Conservation (phyloP, 441 rosid genomes). For the Bocquillonia castaneifolia region DNA sequence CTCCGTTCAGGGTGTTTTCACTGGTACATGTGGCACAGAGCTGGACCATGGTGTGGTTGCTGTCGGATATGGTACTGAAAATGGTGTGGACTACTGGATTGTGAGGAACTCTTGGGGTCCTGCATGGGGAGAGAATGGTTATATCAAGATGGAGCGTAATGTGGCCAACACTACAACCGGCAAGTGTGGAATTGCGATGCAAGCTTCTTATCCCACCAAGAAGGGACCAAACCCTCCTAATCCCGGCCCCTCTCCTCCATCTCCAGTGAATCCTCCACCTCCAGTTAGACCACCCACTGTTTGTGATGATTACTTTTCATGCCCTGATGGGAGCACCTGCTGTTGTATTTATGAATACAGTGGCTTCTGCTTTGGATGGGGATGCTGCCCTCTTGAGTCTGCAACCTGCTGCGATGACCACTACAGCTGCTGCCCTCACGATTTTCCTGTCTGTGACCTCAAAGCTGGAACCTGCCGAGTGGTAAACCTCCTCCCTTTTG, state of each 20-base stretch:
- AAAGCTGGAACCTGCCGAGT: conserved; percentile 53
- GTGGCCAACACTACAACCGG: conserved; percentile 38
- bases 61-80: conserved; percentile 84
- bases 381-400: conserved; percentile 84
- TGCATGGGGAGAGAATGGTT: conserved; percentile 79
- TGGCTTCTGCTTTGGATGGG: conserved; percentile 73
- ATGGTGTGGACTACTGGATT: conserved; percentile 69
- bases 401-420: conserved; percentile 90
- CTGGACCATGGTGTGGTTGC: conserved; percentile 84
- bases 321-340: conserved; percentile 74
- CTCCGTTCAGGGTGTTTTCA: conserved; percentile 59
- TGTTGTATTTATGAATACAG: conserved; percentile 63
- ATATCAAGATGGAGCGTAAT: conserved; percentile 70
- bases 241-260: conserved; percentile 75
- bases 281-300: conserved; percentile 56
- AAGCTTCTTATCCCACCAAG: conserved; percentile 80
- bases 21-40: conserved; percentile 64
- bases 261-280: conserved; percentile 71
- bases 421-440: conserved; percentile 82
- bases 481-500: conserved; percentile 28
- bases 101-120: conserved; percentile 84
- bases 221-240: conserved; percentile 80
- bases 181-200: conserved; percentile 83
- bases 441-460: conserved; percentile 70
- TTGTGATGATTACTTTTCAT: conserved; percentile 61